Evolutionary conservation across 805 yeast genomes (phyloP).

Genomic region (Barnettozyma californica): DNA sequence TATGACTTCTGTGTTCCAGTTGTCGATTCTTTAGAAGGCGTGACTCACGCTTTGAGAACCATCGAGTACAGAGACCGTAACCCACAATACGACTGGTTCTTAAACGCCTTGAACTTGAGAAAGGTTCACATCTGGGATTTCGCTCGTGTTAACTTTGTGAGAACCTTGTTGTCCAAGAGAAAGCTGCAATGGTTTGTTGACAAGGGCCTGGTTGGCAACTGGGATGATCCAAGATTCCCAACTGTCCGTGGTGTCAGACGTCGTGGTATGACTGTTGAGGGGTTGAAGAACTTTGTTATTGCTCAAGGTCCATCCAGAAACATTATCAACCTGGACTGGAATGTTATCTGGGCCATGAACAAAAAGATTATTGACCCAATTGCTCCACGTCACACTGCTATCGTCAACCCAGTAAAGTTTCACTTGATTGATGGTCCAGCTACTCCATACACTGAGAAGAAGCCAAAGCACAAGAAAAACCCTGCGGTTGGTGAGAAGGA

Average conservation of each 20-base stretch:
- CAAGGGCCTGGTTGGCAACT: conserved; percentile 75
- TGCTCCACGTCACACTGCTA: conserved; percentile 93
- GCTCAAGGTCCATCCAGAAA: conserved; percentile 98
- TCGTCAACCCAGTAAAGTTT: conserved; percentile 68
- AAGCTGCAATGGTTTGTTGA: conserved; percentile 99
- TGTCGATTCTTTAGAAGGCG: conserved; percentile 94
- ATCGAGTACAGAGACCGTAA: conserved; percentile 98
- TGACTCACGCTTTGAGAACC: conserved; percentile 96
- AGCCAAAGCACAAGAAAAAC: conserved; percentile 93
- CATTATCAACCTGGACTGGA: conserved; percentile 96
- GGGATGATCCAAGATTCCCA: conserved; percentile 99
- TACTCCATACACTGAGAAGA: conserved; percentile 56
- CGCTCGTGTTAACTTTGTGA: conserved; percentile 92
- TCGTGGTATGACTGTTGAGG: conserved; percentile 99
- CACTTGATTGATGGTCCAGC: conserved; percentile 66
- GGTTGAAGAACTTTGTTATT: conserved; percentile 86
- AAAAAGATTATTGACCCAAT: conserved; percentile 95
- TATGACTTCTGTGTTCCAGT: conserved; percentile 98
- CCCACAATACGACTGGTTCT: conserved; percentile 97
- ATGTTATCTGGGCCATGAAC: conserved; percentile 94
- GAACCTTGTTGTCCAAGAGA: conserved; percentile 94
- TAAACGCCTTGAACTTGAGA: conserved; percentile 73
- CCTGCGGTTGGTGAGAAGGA: conserved; percentile 78
- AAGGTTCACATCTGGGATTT: conserved; percentile 98
- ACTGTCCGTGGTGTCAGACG: conserved; percentile 99